Base-by-base conservation (phyloP, 2,329 filamentous ascomycete species). In the Calonectria naviculata region DNA sequence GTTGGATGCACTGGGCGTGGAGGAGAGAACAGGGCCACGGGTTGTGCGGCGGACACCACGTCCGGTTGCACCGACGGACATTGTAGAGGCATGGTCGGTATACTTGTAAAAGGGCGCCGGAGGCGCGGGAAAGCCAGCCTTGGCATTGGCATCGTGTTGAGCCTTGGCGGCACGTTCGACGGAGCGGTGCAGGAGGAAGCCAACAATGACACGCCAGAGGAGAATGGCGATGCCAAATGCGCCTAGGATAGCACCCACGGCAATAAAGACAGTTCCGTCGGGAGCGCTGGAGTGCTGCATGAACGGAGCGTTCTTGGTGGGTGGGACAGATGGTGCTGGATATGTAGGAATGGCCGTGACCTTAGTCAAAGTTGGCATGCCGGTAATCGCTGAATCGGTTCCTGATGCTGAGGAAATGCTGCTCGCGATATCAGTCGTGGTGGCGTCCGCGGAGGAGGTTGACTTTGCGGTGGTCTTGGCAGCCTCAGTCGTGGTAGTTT, bases 201-300 rank as follows among this genome's bases (percentile, higher is more conserved):
- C 95, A 70, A 98, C 92, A 67, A 98, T 89, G 62, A 89, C 92
- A 71, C 96, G 94, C 97, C 97, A 99, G 69, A 93, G 88, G 15
- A 99, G 88, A 52, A 98, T 90, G n/a, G 91, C 92, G 10, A 95
- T 86, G 13, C 92, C 94, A 74, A 98, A 90, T 75, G 95, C 93
- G 19, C 94, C 97, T 8, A 99, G 89, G 31, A 95, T 93, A 29
- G 95, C 93, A 54, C 97, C 97, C 1, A 98, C 97, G 26, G 92
- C 93, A 78, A 99, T 99, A 85, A 99, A 99, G 70, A 99, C 93
- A 5, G 96, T 98, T 66, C 97, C 97, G 79, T 98, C 94, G 3
- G 97, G 97, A 13, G 95, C 87, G 65, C 85, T 92, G 1, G 95
- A 97, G 78, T 93, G 92, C 80, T 95, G 93, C 94, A 98, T 98